Conservation (phyloP, 2,329 filamentous ascomycete genomes). For the Arthrobotrys sphaeroides region DNA sequence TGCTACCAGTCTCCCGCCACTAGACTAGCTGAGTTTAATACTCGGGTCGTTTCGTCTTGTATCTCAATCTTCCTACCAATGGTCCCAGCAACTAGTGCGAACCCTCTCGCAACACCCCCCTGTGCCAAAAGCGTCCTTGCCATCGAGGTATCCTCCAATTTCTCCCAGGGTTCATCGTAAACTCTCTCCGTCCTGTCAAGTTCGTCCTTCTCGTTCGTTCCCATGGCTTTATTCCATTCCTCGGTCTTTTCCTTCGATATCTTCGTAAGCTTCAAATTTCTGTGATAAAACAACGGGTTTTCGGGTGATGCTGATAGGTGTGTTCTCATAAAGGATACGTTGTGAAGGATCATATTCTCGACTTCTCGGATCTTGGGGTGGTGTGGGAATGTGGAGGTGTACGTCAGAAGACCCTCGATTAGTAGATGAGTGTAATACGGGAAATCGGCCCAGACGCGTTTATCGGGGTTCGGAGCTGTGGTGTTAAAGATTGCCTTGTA, state of each 20-base stretch:
- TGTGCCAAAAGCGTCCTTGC: slow-evolving; percentile 42
- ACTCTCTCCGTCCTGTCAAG: slow-evolving; percentile 42
- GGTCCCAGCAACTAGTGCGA: slow-evolving; percentile 22
- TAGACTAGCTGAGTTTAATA: slow-evolving; percentile 39
- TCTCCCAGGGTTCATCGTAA: slow-evolving; percentile 42
- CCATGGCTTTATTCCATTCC: slow-evolving; percentile 48
- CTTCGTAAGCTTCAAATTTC: slow-evolving; percentile 31
- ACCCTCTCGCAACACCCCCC: slow-evolving; percentile 42
- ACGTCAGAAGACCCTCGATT: slow-evolving; percentile 33
- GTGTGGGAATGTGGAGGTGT: slow-evolving; percentile 39
- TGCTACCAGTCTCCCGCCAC: slow-evolving; percentile 42
- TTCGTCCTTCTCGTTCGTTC: slow-evolving; percentile 18
- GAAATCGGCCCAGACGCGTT: slow-evolving; percentile 41
- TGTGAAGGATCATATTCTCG: slow-evolving; percentile 46
- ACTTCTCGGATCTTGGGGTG: slow-evolving; percentile 39
- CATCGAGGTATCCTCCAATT: slow-evolving; percentile 14
- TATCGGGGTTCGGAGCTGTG: slow-evolving; percentile 37
- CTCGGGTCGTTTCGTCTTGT: slow-evolving; percentile 24
- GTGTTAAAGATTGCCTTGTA: slow-evolving; percentile 51
- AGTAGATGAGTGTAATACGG: slow-evolving; percentile 48
- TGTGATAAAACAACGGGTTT: slow-evolving; percentile 33
- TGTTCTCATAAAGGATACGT: slow-evolving; percentile 23
- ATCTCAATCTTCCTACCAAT: slow-evolving; percentile 31
- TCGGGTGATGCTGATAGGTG: slow-evolving; percentile 21
- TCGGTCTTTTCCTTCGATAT: slow-evolving; percentile 36